These are phyloP conservation scores for Malus orientalis DNA, from an alignment of 306 rosid genomes.

Conservation along the genomic window DNA sequence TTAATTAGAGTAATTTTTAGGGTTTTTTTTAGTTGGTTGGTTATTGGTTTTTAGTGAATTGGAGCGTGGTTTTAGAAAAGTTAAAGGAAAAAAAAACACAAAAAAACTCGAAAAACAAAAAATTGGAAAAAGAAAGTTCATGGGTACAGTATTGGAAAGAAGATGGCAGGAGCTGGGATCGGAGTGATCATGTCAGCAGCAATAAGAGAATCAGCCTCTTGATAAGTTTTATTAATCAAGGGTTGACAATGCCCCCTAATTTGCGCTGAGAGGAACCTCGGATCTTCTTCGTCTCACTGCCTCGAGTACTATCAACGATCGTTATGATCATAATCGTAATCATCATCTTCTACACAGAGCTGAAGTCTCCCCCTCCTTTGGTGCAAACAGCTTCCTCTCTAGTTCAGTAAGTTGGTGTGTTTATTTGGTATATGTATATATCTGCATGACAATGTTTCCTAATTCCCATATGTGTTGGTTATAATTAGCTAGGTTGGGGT, in stretches of 20 bases:
- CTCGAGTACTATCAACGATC: not conserved
- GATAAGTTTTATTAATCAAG: conserved; percentile 39
- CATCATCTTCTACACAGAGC: not conserved
- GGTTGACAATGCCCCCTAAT: conserved; percentile 41
- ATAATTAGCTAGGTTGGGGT: conserved; percentile 15
- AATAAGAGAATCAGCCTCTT: conserved; percentile 40
- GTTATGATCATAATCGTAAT: not conserved
- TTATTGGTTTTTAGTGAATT: conserved; percentile 9
- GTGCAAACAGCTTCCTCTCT: conserved; percentile 9
- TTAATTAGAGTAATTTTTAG: conserved; percentile 7
- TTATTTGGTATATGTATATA: conserved; percentile 31
- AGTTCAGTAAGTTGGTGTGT: conserved; percentile 34
- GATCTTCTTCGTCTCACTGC: conserved; percentile 68
- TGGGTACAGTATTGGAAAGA: conserved; percentile 4
- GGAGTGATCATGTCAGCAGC: conserved; percentile 98
- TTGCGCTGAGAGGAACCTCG: conserved; percentile 99
- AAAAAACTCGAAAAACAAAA: not conserved
- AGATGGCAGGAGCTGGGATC: conserved; percentile 65
- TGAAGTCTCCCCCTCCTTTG: not conserved
- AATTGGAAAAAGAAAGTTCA: not conserved
- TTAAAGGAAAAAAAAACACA: not conserved
- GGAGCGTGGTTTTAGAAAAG: conserved; percentile 6
- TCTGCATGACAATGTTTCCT: conserved; percentile 25
- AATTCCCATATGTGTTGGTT: conserved; percentile 21
- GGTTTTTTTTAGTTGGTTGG: conserved; percentile 9